Evolutionary conservation across 257 asterid genomes (phyloP).

Genomic region (Solanum microdontum): DNA sequence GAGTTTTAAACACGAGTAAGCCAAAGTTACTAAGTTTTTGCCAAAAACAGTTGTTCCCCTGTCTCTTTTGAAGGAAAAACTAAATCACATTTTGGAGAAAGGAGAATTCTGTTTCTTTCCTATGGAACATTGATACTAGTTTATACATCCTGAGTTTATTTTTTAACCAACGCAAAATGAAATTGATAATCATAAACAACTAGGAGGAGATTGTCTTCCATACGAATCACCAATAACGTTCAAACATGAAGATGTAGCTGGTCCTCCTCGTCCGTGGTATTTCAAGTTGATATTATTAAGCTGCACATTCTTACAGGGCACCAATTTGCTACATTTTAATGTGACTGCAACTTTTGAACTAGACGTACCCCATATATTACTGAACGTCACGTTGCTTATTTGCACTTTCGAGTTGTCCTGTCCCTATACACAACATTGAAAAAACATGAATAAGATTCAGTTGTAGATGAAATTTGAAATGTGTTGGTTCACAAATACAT

Average conservation of each 20-base stretch:
- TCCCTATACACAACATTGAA: constrained; percentile 7
- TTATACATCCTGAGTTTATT: not conserved
- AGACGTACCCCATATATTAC: constrained; percentile 45
- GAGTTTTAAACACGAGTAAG: not conserved
- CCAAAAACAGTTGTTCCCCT: not conserved
- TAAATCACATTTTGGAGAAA: not conserved
- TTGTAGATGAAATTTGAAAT: too few species aligned
- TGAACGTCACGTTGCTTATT: constrained; percentile 43
- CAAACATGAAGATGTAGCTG: constrained; percentile 24
- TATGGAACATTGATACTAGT: not conserved
- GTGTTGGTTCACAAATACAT: not conserved
- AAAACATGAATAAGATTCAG: too few species aligned
- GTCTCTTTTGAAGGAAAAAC: not conserved
- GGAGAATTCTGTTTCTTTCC: not conserved
- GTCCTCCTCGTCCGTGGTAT: constrained; percentile 26
- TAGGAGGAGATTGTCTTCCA: constrained; percentile 35
- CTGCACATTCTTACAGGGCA: constrained; percentile 44
- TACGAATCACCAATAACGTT: constrained; percentile 36
- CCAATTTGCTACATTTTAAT: constrained; percentile 33
- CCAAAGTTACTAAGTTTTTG: not conserved
- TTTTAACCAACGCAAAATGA: not conserved
- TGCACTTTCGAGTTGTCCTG: constrained; percentile 44
- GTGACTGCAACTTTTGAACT: constrained; percentile 35
- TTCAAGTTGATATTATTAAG: constrained; percentile 38
- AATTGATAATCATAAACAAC: constrained; percentile 22